A percentile compares a stretch with the other conserved stretches of the same genome.
Conservation (phyloP, 2,329 filamentous ascomycete genomes). For the Diaporthe capsici region DNA sequence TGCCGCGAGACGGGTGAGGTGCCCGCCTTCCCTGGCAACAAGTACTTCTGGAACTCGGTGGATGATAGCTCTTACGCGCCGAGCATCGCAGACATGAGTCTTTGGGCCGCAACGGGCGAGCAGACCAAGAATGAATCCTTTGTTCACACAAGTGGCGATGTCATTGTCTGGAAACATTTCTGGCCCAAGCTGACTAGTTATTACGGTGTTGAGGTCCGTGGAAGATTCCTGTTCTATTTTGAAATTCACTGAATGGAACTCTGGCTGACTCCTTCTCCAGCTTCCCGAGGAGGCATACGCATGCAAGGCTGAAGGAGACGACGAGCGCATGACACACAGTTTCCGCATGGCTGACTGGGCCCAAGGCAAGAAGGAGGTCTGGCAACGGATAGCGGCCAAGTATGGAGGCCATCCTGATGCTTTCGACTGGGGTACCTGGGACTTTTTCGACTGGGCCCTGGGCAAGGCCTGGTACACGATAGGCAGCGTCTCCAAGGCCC, state of each 20-base stretch:
- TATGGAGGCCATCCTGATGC: conserved; percentile 38
- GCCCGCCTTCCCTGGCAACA: conserved; percentile 47
- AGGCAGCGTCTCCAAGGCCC: conserved; percentile 38
- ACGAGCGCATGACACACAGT: conserved; percentile 29
- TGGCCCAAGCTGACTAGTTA: conserved; percentile 45
- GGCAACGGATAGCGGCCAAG: conserved; percentile 38
- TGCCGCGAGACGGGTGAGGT: conserved; percentile 45
- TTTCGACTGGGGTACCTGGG: conserved; percentile 42
- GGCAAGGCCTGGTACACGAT: conserved; percentile 40
- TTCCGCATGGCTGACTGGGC: conserved; percentile 41
- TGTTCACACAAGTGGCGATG: conserved; percentile 48
- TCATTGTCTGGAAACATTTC: conserved; percentile 48
- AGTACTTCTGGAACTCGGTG: conserved; percentile 48
- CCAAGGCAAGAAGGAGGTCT: conserved; percentile 37
- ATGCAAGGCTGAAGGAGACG: conserved; percentile 33
- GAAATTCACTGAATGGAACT: neutral
- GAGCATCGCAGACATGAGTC: conserved; percentile 47
- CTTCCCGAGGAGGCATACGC: conserved; percentile 24
- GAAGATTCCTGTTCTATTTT: neutral
- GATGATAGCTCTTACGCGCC: conserved; percentile 49
- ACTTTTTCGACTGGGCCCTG: conserved; percentile 40
- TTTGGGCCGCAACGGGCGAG: conserved; percentile 45
- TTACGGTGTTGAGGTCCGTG: conserved; percentile 45
- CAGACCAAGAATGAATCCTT: conserved; percentile 48
- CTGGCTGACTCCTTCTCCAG: neutral